phyloP scores from a whole-genome alignment of 108 stramenopile genomes.

The Nitzschia inconspicua region DNA sequence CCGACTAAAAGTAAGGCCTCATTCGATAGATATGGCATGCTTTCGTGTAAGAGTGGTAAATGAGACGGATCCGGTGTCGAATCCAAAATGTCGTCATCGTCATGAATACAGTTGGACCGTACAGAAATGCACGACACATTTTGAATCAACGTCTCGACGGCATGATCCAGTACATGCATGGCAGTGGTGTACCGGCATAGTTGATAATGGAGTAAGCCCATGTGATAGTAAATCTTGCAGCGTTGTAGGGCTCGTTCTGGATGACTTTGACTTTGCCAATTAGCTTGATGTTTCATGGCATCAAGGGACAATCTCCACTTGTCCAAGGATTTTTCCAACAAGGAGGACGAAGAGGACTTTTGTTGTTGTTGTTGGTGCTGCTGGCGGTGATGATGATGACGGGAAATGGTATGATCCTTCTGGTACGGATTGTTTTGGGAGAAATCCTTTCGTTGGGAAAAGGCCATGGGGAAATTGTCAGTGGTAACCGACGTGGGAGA shows the following conservation, averaged over 20 bases:
- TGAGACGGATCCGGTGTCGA: too few species aligned
- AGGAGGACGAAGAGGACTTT: too few species aligned
- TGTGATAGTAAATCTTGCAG: background rate
- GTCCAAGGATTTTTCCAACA: too few species aligned
- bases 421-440: too few species aligned
- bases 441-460: too few species aligned
- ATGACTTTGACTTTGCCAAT: background rate
- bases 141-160: slow-evolving; percentile 1
- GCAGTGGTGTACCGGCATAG: slow-evolving; percentile 4
- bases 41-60: background rate
- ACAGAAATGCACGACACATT: background rate
- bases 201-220: slow-evolving; percentile 9
- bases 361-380: too few species aligned
- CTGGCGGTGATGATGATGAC: too few species aligned
- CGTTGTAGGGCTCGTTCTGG: background rate
- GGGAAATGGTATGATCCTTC: too few species aligned
- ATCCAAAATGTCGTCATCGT: background rate
- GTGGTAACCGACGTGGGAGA: too few species aligned
- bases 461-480: too few species aligned
- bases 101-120: background rate
- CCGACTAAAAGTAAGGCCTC: background rate
- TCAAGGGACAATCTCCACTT: too few species aligned
- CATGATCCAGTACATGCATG: background rate
- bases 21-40: slow-evolving; percentile 1
- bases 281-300: too few species aligned